Evolutionary conservation across 2,329 filamentous ascomycete genomes (phyloP), one percentile per base, ranked within the genome.

Genomic region (Podosphaera leucotricha): DNA sequence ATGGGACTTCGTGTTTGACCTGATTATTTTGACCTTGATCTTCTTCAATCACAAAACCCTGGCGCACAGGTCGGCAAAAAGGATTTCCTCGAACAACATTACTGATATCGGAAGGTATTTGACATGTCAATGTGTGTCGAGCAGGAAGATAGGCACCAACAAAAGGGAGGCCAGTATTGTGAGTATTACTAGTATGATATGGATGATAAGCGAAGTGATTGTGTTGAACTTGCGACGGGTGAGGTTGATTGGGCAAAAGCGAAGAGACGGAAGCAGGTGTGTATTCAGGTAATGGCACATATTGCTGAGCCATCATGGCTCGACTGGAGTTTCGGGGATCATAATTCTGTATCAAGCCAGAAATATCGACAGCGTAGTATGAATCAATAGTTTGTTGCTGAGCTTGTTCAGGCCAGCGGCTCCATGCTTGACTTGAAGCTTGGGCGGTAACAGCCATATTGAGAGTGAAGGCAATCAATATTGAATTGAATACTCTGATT

Each of bases 361-460:
- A 59, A 21, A 61, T 52, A 41, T 67, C 66, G 62, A 72, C 66
- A 13, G 48, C 38, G 46, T 55, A 57, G 38, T 46, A 56, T 18
- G 45, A 47, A 20, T 54, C 50, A 38, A 53, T 43, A 2, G 46
- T 43, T 30, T 50, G 53, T 10, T 50, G 51, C 18, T 44, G 50
- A n/a, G n/a, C n/a, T 38, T 70, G 63, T 37, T 71, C 68, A 47
- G 66, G 58, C 50, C 64, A 59, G 66, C 68, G 68, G 53, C 62
- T 66, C 72, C 72, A 76, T 59, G 59, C 61, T 44, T 64, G 60
- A 50, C 60, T 60, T 47, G 64, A 58, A 45, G 64, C 56, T 53
- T 66, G 63, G 54, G 63, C 59, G 46, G 64, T 61, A 53, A 70
- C 62, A 52, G 66, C 65, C 67, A 73, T 61, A 46, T 55, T 62